Evolutionary conservation across 768 basidiomycete species (phyloP).

Genomic region (Multifurca ochricompacta): DNA sequence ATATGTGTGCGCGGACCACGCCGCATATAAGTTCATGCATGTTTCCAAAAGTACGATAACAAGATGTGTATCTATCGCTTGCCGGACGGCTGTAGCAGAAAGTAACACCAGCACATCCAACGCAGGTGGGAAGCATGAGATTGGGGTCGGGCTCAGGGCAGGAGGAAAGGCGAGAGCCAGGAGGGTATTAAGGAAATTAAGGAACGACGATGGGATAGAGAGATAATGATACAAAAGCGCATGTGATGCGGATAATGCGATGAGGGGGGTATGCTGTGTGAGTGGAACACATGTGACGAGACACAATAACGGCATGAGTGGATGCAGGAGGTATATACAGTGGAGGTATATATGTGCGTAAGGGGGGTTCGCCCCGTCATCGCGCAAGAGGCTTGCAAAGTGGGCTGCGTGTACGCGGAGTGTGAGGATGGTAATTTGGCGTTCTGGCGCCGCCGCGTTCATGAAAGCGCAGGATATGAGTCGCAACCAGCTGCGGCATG

Average conservation of each 20-base stretch:
- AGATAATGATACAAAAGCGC: constrained; percentile 14
- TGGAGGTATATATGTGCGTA: neutral
- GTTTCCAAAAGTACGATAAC: neutral
- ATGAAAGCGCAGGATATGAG: constrained; percentile 17
- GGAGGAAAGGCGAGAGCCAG: neutral
- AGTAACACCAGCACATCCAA: neutral
- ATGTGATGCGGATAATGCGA: constrained; percentile 5
- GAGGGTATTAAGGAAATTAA: neutral
- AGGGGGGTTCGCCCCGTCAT: constrained; percentile 1
- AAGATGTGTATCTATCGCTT: constrained; percentile 1
- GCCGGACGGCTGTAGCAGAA: neutral
- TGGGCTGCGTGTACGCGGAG: constrained; percentile 3
- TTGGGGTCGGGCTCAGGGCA: no score
- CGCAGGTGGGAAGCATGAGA: constrained; percentile 6
- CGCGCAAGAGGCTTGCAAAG: constrained; percentile 2
- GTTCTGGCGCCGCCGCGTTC: constrained; percentile 13
- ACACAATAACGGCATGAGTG: neutral
- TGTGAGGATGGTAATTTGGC: constrained; percentile 1
- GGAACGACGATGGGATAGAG: constrained; percentile 9
- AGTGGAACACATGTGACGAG: constrained; percentile 3
- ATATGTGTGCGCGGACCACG: neutral
- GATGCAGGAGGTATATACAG: neutral
- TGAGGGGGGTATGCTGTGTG: constrained; percentile 4
- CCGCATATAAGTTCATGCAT: constrained; percentile 3
- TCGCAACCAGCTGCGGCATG: constrained; percentile 22